Evolutionary conservation across 164 flowering plant species (phyloP).

Genomic region (Berberis thunbergii): DNA sequence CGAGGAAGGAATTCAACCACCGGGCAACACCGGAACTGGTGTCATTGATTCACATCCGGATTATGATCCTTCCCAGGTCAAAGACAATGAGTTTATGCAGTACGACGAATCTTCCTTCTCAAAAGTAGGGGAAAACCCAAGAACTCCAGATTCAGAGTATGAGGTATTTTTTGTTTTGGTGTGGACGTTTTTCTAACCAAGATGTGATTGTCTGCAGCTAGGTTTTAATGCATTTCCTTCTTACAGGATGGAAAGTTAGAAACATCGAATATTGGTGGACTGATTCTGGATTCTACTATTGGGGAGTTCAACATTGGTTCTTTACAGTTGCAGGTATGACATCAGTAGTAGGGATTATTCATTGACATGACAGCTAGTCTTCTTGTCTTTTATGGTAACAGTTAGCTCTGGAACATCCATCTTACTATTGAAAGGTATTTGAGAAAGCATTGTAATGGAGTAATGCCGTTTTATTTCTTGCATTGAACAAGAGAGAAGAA

Average conservation of each 20-base stretch:
- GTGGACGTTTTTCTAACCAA: background rate
- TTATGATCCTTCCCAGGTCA: conserved; percentile 24
- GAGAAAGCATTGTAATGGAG: background rate
- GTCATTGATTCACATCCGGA: conserved; percentile 6
- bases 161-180: conserved; percentile 38
- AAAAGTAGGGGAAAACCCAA: conserved; percentile 24
- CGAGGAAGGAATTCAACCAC: conserved; percentile 22
- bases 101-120: conserved; percentile 32
- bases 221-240: conserved; percentile 12
- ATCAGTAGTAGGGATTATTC: background rate
- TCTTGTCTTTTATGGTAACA: background rate
- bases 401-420: background rate
- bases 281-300: conserved; percentile 46
- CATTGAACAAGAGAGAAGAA: background rate
- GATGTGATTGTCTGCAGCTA: background rate
- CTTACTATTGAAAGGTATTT: background rate
- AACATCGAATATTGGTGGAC: conserved; percentile 28
- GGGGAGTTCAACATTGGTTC: conserved; percentile 54
- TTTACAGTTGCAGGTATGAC: conserved; percentile 93
- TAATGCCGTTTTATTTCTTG: background rate
- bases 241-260: conserved; percentile 55
- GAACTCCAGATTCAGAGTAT: conserved; percentile 46
- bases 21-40: conserved; percentile 13
- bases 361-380: background rate
- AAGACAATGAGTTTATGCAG: conserved; percentile 39